Base-by-base conservation (phyloP, 805 yeast genomes). In the Phaffomyces antillensis region DNA sequence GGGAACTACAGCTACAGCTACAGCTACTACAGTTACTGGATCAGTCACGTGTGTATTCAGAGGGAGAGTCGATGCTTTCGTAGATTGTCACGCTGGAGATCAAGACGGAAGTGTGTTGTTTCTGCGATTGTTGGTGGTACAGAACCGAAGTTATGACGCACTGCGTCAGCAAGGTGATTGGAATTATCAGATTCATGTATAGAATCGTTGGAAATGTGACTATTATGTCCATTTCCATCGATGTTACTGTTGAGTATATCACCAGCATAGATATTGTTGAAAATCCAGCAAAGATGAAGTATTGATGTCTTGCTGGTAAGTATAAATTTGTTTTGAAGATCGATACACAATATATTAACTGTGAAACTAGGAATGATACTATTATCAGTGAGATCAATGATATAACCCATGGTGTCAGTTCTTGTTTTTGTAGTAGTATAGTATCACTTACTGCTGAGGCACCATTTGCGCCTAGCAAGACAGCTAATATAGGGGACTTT, bases 271-370 rank as follows among this genome's bases (percentile, higher is more conserved):
- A 35, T 3, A 37, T 20, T 15, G 36, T 3, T 13, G 41, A 40
- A 26, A 37, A 25, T 1, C 32, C 18, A 13, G 18, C 10, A 7
- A 44, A 36, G 6, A 44, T 33, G 13, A 37, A 16, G 10, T 36
- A 26, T 26, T 41, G 45, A 25, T 41, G 37, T 35, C 39, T 34
- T 37, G 42, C 30, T 5, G 44, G 45, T 6, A 44, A 33, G 95
- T 61, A 76, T 95, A 53, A 96, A 95, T 9, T 74, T 83, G 60
- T 83, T 86, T 44, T 75, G 86, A 57, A 96, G 84, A 70, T 75
- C 86, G 63, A 83, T 83, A 60, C 82, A 73, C 61, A 64, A 59
- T 65, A 68, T 58, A 65, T 33, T 51, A 63, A 54, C 36, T 71
- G 64, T 11, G 58, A 52, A 2, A 39, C 50, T 33, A 58, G 58